Evolutionary conservation across 2,329 filamentous ascomycete genomes (phyloP).

Genomic region (Mollisia scopiformis): DNA sequence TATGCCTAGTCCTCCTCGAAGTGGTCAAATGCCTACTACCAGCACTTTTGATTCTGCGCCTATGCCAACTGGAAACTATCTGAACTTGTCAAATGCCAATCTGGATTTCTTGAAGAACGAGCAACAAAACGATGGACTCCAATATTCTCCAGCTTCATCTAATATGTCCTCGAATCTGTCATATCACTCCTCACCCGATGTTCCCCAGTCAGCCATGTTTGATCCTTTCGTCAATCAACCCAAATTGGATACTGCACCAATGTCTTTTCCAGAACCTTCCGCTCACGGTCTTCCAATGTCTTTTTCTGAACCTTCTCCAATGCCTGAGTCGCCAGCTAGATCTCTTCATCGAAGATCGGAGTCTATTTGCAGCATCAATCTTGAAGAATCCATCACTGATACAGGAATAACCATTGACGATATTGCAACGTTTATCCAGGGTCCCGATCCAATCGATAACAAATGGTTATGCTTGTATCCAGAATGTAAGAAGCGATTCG

Average conservation of each 20-base stretch:
- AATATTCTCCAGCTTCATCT: slow-evolving; percentile 32
- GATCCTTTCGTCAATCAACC: slow-evolving; percentile 48
- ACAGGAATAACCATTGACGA: slow-evolving; percentile 90
- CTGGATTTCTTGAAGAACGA: slow-evolving; percentile 45
- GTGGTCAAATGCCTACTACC: slow-evolving; percentile 48
- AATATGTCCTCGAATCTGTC: slow-evolving; percentile 51
- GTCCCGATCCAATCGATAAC: slow-evolving; percentile 71
- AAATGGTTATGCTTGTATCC: slow-evolving; percentile 80
- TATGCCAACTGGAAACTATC: slow-evolving; percentile 59
- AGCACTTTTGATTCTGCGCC: slow-evolving; percentile 53
- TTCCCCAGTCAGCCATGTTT: slow-evolving; percentile 50
- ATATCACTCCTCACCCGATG: slow-evolving; percentile 54
- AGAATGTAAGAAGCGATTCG: slow-evolving; percentile 86
- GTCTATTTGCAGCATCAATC: slow-evolving; percentile 62
- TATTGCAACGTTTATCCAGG: slow-evolving; percentile 73
- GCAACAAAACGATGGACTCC: slow-evolving; percentile 20
- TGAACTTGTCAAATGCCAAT: slow-evolving; percentile 52
- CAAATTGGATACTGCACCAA: slow-evolving; percentile 38
- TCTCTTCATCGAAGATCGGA: slow-evolving; percentile 58
- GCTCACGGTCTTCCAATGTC: not conserved
- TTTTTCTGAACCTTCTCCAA: slow-evolving; percentile 23
- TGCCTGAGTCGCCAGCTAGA: slow-evolving; percentile 20
- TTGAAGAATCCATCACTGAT: slow-evolving; percentile 68
- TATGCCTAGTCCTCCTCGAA: slow-evolving; percentile 59
- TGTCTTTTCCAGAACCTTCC: not conserved